A percentile compares a stretch with the other conserved stretches of the same genome.
Evolutionary conservation across 768 basidiomycete genomes (phyloP).

Genomic region (Fomitopsis pulvina): DNA sequence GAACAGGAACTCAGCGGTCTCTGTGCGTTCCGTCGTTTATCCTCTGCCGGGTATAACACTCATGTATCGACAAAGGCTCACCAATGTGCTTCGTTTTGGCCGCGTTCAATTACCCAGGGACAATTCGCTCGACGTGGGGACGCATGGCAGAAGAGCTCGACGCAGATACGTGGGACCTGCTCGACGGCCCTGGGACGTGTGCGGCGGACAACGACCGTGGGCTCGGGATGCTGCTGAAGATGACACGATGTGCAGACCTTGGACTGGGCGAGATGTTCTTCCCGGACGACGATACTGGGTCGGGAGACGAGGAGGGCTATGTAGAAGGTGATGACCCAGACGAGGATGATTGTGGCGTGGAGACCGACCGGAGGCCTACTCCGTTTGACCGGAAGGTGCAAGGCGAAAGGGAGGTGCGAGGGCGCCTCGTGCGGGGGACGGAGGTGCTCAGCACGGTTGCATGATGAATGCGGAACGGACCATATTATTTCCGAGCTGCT

Average conservation of each 20-base stretch:
- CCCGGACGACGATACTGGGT: conserved; percentile 19
- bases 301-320: background rate
- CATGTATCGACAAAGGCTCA: conserved; percentile 45
- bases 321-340: background rate
- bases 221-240: conserved; percentile 62
- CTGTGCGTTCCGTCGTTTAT: conserved; percentile 40
- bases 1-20: conserved; percentile 75
- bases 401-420: too few relatives aligned
- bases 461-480: too few relatives aligned
- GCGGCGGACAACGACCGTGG: conserved; percentile 30
- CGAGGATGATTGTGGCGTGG: background rate
- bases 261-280: conserved; percentile 58
- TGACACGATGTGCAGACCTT: conserved; percentile 70
- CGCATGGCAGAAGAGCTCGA: conserved; percentile 61
- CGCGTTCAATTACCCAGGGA: conserved; percentile 54
- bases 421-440: too few relatives aligned
- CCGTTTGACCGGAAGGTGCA: too few relatives aligned
- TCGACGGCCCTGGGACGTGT: conserved; percentile 36
- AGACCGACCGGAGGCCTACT: too few relatives aligned
- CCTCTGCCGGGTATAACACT: background rate
- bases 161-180: conserved; percentile 53
- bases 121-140: conserved; percentile 66
- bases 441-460: too few relatives aligned
- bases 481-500: too few relatives aligned
- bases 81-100: conserved; percentile 73